Evolutionary conservation across 75 land plant species (phyloP).

Genomic region (Picea sitchensis): DNA sequence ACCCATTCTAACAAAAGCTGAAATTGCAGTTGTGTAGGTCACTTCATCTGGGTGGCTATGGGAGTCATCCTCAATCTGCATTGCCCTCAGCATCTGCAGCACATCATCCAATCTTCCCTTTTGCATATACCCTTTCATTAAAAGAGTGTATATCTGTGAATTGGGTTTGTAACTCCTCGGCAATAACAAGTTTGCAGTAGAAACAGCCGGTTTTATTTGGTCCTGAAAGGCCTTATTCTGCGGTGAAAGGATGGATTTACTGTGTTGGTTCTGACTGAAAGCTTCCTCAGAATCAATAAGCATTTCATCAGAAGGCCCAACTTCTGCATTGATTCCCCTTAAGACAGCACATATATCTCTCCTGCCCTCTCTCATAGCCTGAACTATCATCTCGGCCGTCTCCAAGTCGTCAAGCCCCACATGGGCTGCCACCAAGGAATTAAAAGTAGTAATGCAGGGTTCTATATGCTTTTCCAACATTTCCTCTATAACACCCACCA

Average conservation of each 20-base stretch:
- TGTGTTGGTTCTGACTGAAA: not conserved
- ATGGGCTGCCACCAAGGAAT: conserved; percentile 87
- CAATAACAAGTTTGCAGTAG: conserved; percentile 26
- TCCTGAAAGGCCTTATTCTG: no score
- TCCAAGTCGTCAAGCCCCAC: conserved; percentile 78
- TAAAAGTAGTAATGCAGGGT: conserved; percentile 63
- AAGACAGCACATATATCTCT: conserved; percentile 44
- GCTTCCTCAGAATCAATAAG: conserved; percentile 12
- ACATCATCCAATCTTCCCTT: conserved; percentile 63
- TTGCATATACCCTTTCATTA: conserved; percentile 96
- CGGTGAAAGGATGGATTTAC: no score
- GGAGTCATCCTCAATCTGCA: conserved; percentile 54
- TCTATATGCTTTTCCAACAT: conserved; percentile 43
- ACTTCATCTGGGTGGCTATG: conserved; percentile 75
- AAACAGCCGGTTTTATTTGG: not conserved
- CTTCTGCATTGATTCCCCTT: conserved; percentile 13
- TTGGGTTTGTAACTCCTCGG: conserved; percentile 52
- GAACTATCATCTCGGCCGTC: conserved; percentile 69
- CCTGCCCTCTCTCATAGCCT: conserved; percentile 61
- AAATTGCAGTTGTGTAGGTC: conserved; percentile 80
- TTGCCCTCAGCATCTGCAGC: conserved; percentile 62
- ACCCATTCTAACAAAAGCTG: conserved; percentile 72
- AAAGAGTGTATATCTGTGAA: conserved; percentile 70
- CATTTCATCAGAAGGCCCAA: not conserved
- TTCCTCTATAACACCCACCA: conserved; percentile 42